Percentiles rank a stretch among this genome's conserved stretches.
Conservation (phyloP, 805 yeast genomes). For the Ogataea angusta region DNA sequence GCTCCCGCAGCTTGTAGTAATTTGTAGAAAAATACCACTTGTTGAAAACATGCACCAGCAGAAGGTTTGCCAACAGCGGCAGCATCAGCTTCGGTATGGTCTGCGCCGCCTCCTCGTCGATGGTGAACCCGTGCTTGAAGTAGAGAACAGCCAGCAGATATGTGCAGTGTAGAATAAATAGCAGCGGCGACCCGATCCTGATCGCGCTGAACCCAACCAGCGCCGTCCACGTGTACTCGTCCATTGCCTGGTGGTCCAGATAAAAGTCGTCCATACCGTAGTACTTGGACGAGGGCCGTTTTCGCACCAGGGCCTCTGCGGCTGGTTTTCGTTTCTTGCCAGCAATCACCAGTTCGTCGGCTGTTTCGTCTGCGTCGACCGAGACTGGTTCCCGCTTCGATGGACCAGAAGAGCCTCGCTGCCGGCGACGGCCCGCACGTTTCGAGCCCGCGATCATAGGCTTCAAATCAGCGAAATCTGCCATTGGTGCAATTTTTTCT, state of each 20-base stretch:
- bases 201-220: slow-evolving; percentile 28
- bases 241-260: slow-evolving; percentile 12
- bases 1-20: slow-evolving; percentile 22
- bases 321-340: slow-evolving; percentile 1
- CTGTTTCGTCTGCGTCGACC: background rate
- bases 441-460: slow-evolving; percentile 19
- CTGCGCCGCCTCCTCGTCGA: slow-evolving; percentile 11
- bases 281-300: slow-evolving; percentile 5
- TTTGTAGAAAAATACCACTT: slow-evolving; percentile 24
- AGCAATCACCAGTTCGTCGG: slow-evolving; percentile 20
- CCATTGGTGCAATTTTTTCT: slow-evolving; percentile 14
- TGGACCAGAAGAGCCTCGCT: too few species aligned
- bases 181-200: slow-evolving; percentile 26
- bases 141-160: slow-evolving; percentile 18
- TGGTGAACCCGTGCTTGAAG: slow-evolving; percentile 14
- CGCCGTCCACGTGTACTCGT: slow-evolving; percentile 21
- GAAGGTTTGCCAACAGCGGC: slow-evolving; percentile 21
- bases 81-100: slow-evolving; percentile 21
- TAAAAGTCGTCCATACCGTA: slow-evolving; percentile 11
- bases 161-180: slow-evolving; percentile 26
- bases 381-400: background rate
- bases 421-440: slow-evolving; percentile 4
- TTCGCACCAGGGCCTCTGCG: background rate
- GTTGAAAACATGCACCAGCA: slow-evolving; percentile 26
- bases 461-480: slow-evolving; percentile 20